Base-by-base conservation (phyloP, 306 rosid species). In the Gynostemma pentaphyllum region DNA sequence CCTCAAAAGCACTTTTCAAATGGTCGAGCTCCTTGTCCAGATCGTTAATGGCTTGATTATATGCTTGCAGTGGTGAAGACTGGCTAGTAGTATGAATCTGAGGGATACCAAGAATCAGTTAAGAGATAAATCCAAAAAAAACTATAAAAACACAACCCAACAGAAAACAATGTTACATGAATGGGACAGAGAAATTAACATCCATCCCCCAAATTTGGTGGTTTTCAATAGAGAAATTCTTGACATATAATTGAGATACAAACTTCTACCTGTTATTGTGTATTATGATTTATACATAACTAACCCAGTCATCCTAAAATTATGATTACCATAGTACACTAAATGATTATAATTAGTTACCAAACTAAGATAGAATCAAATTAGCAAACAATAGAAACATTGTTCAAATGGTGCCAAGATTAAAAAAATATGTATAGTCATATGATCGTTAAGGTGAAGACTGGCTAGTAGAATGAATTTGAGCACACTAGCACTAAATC, bases 51-150 rank as follows among this genome's bases (percentile, higher is more conserved):
- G 99, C 89, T 78, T 88, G 96, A 76, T 88, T 92, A 71, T 92
- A 92, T 34, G 99, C 95, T 74, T 86, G 94, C 99, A 88, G 82
- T 24, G 95, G 99, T 0, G 94, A 88, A 56, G 96, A 92, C 74
- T 88, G 96, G 64, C 95, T 84, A 52, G 90, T 74, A 24, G 96
- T 92, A 73, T 92, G 99, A 60, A 92, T 88, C 87, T 92, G 79
- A 14, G 50, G 24, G 50, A 39, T 16, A 2, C 2, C 8, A 66
- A 39, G 0, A 50, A 36, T 61, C 15, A 37, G 45, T 29, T 15
- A 12, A 1, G 32, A 7, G n/a, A 28, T 12, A 34, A 1, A 64
- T 4, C 7, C 7, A 15, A 3, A 16, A 64, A 21, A 26, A 27
- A 26, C 15, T 28, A 57, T 45, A 16, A 7, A 45, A 26, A 29